Conservation (phyloP, 1,284 basidiomycete species). For the Vanrija sp. region DNA sequence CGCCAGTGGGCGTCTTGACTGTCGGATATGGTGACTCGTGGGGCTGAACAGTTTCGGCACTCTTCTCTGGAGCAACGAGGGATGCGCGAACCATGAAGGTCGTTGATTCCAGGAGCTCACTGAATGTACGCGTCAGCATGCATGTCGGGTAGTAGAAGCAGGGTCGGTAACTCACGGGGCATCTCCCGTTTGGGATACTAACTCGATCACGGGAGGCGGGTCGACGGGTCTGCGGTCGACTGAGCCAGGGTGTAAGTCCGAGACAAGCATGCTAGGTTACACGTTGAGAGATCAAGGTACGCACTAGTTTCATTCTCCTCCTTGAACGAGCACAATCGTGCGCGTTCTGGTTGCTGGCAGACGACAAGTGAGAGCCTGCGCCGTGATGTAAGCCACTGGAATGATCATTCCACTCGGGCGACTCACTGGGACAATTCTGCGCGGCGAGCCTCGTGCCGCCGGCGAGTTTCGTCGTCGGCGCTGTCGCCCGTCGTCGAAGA, state of each 20-base stretch:
- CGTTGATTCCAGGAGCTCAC: slow-evolving; percentile 33
- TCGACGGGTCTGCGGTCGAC: slow-evolving; percentile 49
- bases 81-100: slow-evolving; percentile 40
- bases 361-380: slow-evolving; percentile 23
- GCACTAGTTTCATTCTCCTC: slow-evolving; percentile 51
- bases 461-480: neutral
- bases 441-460: neutral
- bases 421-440: slow-evolving; percentile 1
- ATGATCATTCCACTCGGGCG: neutral
- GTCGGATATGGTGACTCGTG: slow-evolving; percentile 21
- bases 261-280: neutral
- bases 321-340: slow-evolving; percentile 49
- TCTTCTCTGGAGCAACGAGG: slow-evolving; percentile 30
- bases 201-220: slow-evolving; percentile 48
- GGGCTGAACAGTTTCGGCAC: neutral
- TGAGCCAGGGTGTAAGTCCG: slow-evolving; percentile 11
- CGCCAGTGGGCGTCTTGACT: slow-evolving; percentile 43
- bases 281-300: slow-evolving; percentile 12
- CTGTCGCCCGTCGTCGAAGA: too few species aligned
- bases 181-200: slow-evolving; percentile 20
- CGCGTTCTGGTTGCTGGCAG: slow-evolving; percentile 47
- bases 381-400: neutral
- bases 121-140: slow-evolving; percentile 7
- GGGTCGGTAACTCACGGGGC: slow-evolving; percentile 6
- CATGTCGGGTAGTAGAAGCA: neutral